phyloP scores from a whole-genome alignment of 106 monocot genomes.

The Iris macrosiphon region DNA sequence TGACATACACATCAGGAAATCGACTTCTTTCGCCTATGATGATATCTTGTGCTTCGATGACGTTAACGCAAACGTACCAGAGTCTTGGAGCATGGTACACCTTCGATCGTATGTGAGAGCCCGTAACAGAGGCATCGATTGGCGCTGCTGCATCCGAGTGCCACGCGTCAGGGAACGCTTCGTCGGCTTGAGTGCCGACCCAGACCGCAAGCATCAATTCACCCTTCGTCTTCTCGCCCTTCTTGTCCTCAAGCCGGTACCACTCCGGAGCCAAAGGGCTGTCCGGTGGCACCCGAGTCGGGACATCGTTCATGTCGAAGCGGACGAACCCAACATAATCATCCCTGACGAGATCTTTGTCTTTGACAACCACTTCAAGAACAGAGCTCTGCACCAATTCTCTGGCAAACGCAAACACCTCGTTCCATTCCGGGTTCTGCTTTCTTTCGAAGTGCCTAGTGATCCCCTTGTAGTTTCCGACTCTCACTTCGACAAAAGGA shows the following conservation, averaged over 20 bases:
- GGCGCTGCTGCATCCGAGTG: conserved; percentile 19
- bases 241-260: conserved; percentile 7
- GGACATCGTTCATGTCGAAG: conserved; percentile 29
- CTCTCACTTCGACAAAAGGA: conserved; percentile 39
- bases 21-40: neutral
- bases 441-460: conserved; percentile 29
- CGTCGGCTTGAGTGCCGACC: conserved; percentile 24
- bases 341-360: conserved; percentile 33
- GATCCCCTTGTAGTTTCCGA: conserved; percentile 37
- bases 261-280: conserved; percentile 8
- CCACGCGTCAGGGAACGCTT: conserved; percentile 31
- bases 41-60: conserved; percentile 10
- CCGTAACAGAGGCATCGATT: conserved; percentile 5
- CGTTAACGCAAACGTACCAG: conserved; percentile 7
- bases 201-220: conserved; percentile 42
- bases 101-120: conserved; percentile 15
- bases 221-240: conserved; percentile 27
- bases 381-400: conserved; percentile 20
- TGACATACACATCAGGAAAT: conserved; percentile 6
- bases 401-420: conserved; percentile 41
- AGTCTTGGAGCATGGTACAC: too few species aligned
- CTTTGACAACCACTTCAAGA: conserved; percentile 34
- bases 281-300: conserved; percentile 2
- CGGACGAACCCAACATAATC: conserved; percentile 29
- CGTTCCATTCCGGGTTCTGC: conserved; percentile 38